Evolutionary conservation across 257 asterid genomes (phyloP).

Genomic region (Solanum pinnatisectum): DNA sequence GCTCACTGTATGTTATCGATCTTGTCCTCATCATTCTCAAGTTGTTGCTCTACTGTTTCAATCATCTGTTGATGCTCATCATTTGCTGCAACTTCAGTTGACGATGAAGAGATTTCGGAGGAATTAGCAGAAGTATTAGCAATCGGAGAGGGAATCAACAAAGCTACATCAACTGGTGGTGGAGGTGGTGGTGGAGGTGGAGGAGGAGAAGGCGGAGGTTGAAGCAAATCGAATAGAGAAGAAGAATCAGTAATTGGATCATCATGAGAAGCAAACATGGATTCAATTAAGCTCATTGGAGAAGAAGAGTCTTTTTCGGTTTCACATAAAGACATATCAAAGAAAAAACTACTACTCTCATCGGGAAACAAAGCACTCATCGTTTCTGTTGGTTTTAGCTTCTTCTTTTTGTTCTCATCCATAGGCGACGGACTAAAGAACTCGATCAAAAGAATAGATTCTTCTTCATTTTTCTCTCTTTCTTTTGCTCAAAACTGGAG

Average conservation of each 20-base stretch:
- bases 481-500: neutral
- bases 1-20: slow-evolving; percentile 38
- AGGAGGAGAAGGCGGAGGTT: neutral
- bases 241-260: neutral
- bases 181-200: neutral
- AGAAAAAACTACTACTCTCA: slow-evolving; percentile 12
- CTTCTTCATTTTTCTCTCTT: neutral
- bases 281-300: slow-evolving; percentile 12
- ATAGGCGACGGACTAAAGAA: neutral
- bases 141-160: slow-evolving; percentile 4
- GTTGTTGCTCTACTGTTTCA: slow-evolving; percentile 6
- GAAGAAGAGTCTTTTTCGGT: slow-evolving; percentile 1
- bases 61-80: slow-evolving; percentile 18
- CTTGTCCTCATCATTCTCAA: slow-evolving; percentile 30
- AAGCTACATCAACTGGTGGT: neutral
- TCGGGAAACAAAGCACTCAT: slow-evolving; percentile 7
- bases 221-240: slow-evolving; percentile 9
- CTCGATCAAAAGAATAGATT: slow-evolving; percentile 13
- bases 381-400: neutral
- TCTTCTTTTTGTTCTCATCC: slow-evolving; percentile 9
- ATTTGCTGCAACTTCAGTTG: slow-evolving; percentile 43
- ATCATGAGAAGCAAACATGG: neutral
- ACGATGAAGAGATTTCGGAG: slow-evolving; percentile 46
- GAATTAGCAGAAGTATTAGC: slow-evolving; percentile 34
- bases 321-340: slow-evolving; percentile 3